A percentile compares a stretch with the other conserved stretches of the same genome.
Conservation (phyloP, 345 rosid genomes). For the Lumnitzera racemosa region DNA sequence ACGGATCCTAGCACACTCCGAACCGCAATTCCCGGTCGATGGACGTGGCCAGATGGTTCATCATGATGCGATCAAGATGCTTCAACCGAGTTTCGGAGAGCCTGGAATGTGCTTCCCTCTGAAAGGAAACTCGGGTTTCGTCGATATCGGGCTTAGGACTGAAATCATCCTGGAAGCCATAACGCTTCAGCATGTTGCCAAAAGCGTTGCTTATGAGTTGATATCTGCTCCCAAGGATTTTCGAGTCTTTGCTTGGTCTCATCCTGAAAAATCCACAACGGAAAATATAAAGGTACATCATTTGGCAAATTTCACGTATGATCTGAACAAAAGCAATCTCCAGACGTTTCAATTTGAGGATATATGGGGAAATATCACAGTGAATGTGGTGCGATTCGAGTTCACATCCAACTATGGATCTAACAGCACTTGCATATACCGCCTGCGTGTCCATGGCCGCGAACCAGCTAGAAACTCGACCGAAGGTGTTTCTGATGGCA, state of each 20-base stretch:
- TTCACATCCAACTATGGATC: slow-evolving; percentile 30
- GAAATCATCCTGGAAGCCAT: slow-evolving; percentile 27
- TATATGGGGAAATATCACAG: slow-evolving; percentile 6
- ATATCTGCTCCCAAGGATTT: slow-evolving; percentile 33
- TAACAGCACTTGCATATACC: slow-evolving; percentile 11
- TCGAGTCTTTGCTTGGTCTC: slow-evolving; percentile 28
- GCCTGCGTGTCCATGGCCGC: slow-evolving; percentile 8
- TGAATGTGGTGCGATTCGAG: slow-evolving; percentile 26
- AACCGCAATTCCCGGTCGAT: slow-evolving; percentile 11
- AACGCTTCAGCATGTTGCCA: slow-evolving; percentile 30
- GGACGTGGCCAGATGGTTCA: slow-evolving; percentile 12
- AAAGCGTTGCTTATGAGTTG: slow-evolving; percentile 28
- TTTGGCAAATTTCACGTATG: slow-evolving; percentile 25
- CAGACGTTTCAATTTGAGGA: slow-evolving; percentile 23
- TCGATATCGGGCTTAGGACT: slow-evolving; percentile 24
- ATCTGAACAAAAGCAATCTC: slow-evolving; percentile 28
- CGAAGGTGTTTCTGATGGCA: too few species aligned
- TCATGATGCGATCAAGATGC: slow-evolving; percentile 22
- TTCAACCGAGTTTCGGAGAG: slow-evolving; percentile 35
- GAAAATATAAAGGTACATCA: slow-evolving; percentile 12
- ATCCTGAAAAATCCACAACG: neutral
- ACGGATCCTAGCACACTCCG: slow-evolving; percentile 24
- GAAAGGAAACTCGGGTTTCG: slow-evolving; percentile 25
- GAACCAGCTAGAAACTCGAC: neutral
- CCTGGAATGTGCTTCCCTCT: slow-evolving; percentile 31